Evolutionary conservation across 2,329 filamentous ascomycete species (phyloP), one percentile per base, ranked within the genome.

Genomic region (Hymenoscyphus infarciens): DNA sequence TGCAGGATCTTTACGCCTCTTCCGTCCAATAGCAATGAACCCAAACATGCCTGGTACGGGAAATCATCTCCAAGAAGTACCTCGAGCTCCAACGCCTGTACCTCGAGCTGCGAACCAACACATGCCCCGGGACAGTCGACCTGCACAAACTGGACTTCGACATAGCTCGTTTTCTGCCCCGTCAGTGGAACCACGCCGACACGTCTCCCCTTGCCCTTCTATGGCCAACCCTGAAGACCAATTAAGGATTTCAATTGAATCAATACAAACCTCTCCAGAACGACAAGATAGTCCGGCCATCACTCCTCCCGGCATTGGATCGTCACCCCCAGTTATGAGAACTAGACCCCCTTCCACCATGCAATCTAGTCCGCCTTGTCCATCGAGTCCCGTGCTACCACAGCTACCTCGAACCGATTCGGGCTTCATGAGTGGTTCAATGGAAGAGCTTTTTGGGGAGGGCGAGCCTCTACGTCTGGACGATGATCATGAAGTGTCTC

Each of bases 291-390:
- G 78, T 82, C 85, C 60, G 33, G 83, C 81, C 59, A 81, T 89
- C 61, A 96, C 92, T 59, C 89, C 92, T 3, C 87, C 86, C 57
- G 90, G 91, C 60, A 91, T 98, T 69, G 90, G 90, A 1, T 98
- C 95, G 0, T 98, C 94, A 3, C 94, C 94, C 15, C 95, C 95
- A 0, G 82, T 96, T 1, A 86, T 92, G 66, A 83, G 85, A 67
- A 83, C 83, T 42, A 79, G 81, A 33, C 76, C 80, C 58, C 84
- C 83, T 1, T 87, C 84, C 63, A 87, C 89, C 4, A 84, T 86
- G 31, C 85, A 88, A 29, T 97, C 93, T 1, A 98, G 94, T 73
- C 95, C 94, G 1, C 82, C 86, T 53, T 81, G 92, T 57, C 86
- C 86, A 7, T 83, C 85, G 0, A 87, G 88, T 79, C 83, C 80